Evolutionary conservation across 768 basidiomycete species (phyloP).

Genomic region (Leucocoprinus leucothites): DNA sequence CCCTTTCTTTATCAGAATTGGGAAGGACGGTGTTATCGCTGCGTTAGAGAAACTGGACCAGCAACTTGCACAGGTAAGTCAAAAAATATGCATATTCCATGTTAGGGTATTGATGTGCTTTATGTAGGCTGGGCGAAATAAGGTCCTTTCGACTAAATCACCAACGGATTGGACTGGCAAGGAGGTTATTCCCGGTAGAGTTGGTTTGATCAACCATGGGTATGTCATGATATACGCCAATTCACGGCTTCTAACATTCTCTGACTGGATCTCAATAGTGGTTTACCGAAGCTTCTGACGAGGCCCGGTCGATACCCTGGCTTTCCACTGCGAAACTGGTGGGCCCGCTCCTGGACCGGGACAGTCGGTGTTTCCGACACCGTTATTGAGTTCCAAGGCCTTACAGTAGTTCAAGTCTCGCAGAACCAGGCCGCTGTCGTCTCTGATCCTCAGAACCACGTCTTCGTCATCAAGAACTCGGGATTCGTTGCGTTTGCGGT

Average conservation of each 20-base stretch:
- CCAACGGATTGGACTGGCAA: conserved; percentile 70
- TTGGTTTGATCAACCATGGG: conserved; percentile 78
- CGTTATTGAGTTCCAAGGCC: conserved; percentile 74
- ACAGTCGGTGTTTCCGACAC: conserved; percentile 79
- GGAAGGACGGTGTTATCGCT: conserved; percentile 59
- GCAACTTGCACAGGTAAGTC: conserved; percentile 50
- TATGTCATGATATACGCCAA: conserved; percentile 12
- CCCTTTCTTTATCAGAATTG: conserved; percentile 71
- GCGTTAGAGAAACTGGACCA: conserved; percentile 70
- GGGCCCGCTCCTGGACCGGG: conserved; percentile 74
- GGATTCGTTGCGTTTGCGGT: conserved; percentile 78
- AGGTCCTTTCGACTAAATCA: conserved; percentile 62
- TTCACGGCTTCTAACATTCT: background rate
- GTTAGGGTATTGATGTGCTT: no score
- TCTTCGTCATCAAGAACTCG: conserved; percentile 77
- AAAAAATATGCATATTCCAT: no score
- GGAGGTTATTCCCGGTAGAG: conserved; percentile 66
- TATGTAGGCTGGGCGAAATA: conserved; percentile 49
- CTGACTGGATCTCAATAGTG: conserved; percentile 34
- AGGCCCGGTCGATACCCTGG: conserved; percentile 76
- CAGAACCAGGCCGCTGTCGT: conserved; percentile 80
- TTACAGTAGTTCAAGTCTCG: conserved; percentile 84
- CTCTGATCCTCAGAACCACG: conserved; percentile 74
- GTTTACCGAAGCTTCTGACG: conserved; percentile 72
- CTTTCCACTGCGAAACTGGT: conserved; percentile 79